Percentiles rank a stretch among this genome's conserved stretches.
phyloP scores from a whole-genome alignment of 805 yeast genomes.

The Candida germanica region DNA sequence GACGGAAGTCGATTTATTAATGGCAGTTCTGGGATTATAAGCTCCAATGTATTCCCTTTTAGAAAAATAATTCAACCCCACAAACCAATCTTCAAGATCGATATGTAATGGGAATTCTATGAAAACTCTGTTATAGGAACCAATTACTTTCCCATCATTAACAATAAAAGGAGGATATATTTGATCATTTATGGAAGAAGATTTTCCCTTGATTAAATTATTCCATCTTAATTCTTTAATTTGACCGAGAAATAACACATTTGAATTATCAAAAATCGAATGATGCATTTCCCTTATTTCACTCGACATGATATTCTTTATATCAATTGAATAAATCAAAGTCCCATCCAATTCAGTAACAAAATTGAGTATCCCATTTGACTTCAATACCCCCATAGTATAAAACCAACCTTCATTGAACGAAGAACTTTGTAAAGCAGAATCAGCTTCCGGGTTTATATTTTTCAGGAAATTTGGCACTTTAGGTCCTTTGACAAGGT shows the following conservation, averaged over 20 bases:
- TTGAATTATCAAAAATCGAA: conserved; percentile 58
- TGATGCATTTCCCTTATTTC: conserved; percentile 66
- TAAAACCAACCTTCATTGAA: conserved; percentile 63
- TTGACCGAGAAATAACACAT: conserved; percentile 56
- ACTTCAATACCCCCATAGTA: conserved; percentile 66
- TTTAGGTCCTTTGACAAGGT: conserved; percentile 33
- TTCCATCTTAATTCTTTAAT: conserved; percentile 51
- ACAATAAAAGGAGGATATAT: conserved; percentile 24
- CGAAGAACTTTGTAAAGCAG: background rate
- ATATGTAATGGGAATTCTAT: conserved; percentile 64
- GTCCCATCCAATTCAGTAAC: conserved; percentile 64
- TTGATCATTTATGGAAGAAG: conserved; percentile 19
- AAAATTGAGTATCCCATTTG: conserved; percentile 60
- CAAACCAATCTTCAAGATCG: conserved; percentile 76
- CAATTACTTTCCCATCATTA: conserved; percentile 31
- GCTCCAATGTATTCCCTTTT: conserved; percentile 52
- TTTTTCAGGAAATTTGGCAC: conserved; percentile 30
- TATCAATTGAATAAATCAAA: conserved; percentile 54
- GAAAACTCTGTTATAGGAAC: conserved; percentile 42
- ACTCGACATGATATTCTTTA: conserved; percentile 48
- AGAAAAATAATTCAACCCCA: conserved; percentile 62
- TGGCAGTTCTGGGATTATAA: conserved; percentile 12
- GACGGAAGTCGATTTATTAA: conserved; percentile 6
- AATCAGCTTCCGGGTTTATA: conserved; percentile 3
- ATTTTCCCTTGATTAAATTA: conserved; percentile 32